Evolutionary conservation across 2,329 filamentous ascomycete genomes (phyloP).

Genomic region (Pseudogymnoascus verrucosus): DNA sequence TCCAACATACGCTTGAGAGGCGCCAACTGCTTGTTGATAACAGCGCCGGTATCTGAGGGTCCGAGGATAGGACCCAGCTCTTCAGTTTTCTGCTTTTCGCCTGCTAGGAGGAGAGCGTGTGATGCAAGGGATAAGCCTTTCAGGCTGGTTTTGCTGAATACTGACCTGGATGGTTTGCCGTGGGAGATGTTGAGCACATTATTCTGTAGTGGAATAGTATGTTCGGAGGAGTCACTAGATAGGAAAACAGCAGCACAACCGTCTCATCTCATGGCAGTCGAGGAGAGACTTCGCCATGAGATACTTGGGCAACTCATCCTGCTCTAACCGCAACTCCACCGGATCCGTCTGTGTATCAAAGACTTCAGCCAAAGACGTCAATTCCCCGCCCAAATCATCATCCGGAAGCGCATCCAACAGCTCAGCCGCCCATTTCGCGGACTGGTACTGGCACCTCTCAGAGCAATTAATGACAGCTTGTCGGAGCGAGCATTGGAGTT

Average conservation of each 20-base stretch:
- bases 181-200: background rate
- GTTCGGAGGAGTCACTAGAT: background rate
- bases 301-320: background rate
- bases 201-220: background rate
- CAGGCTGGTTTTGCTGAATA: background rate
- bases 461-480: background rate
- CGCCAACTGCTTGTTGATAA: background rate
- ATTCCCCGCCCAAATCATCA: background rate
- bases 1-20: background rate
- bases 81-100: background rate
- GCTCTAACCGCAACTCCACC: background rate
- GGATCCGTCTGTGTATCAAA: background rate
- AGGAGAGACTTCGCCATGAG: background rate
- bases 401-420: background rate
- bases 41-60: background rate
- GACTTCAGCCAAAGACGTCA: background rate
- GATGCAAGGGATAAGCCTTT: background rate
- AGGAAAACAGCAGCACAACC: background rate
- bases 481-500: background rate
- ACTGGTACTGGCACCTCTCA: background rate
- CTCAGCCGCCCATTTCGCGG: background rate
- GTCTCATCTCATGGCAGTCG: background rate
- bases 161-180: background rate
- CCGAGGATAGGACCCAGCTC: background rate
- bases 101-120: background rate